Base-by-base conservation (phyloP, 108 stramenopile genomes). In the Cyclotella cryptica region DNA sequence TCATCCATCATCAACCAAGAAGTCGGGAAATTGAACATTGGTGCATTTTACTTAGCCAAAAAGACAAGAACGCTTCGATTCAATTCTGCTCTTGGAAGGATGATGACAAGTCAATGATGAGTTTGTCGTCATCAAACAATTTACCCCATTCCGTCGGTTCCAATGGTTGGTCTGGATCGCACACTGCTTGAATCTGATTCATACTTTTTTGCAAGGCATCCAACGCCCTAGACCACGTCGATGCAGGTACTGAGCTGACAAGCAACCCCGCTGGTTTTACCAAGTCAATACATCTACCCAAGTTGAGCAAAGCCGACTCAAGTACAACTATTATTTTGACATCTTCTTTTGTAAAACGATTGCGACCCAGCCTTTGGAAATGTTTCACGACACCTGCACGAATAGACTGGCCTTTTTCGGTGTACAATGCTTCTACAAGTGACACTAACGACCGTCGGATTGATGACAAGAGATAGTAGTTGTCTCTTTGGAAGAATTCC, bases 401-500 rank as follows among this genome's bases (percentile, higher is more conserved):
- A 17, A 81, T 80, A 4, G 81, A 78, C 61, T 86, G 65, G n/a
- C 76, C 69, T 64, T 72, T 83, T 75, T 72, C 83, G 75, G 59
- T 81, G 66, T 94, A 88, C 65, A 94, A 74, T 59, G 81, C 67
- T 78, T 94, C 93, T 27, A 94, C 84, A 22, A 88, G 73, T 10
- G 83, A 80, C 17, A 92, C 91, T 27, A 94, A 59, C 24, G 88
- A 83, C 43, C 90, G 66, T n/a, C 93, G 87, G n/a, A 88, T 90
- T 10, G 90, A 74, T 15, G 92, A 87, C 15, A 92, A 77, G 9
- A 79, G 67, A 12, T 87, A 79, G 57, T 92, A 94, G 61, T 92
- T 92, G 66, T 94, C 93, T 39, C 88, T 62, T 71, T 94, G 93
- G 83, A 92, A 92, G 72, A 94, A 92, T 72, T 94, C 93, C 19